phyloP scores from a whole-genome alignment of 2,329 filamentous ascomycete species.

The Fusarium goolgardi region DNA sequence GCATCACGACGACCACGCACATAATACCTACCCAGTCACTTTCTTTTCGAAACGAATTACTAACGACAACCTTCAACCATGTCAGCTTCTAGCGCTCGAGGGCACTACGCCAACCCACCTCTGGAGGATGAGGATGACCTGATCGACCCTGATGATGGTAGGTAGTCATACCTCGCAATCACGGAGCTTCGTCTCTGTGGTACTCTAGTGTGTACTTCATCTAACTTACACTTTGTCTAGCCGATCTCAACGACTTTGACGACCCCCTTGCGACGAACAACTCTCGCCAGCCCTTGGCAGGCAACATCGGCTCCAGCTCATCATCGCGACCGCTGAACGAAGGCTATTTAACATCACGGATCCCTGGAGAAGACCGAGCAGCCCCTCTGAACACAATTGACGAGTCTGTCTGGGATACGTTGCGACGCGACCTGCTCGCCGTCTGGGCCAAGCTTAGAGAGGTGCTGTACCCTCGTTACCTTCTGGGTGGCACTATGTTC shows the following conservation, averaged over 20 bases:
- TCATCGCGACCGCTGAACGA: constrained; percentile 72
- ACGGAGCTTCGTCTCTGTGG: neutral
- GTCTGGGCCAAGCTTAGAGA: constrained; percentile 99
- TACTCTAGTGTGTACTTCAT: neutral
- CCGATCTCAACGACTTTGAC: constrained; percentile 91
- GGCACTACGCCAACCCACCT: constrained; percentile 71
- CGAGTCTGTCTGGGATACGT: constrained; percentile 96
- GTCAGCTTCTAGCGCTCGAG: constrained; percentile 60
- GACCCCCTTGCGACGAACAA: constrained; percentile 78
- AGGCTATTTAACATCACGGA: constrained; percentile 86
- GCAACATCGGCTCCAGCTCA: constrained; percentile 78
- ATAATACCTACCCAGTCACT: neutral
- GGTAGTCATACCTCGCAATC: constrained; percentile 26
- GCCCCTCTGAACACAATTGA: constrained; percentile 95
- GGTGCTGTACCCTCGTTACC: constrained; percentile 94
- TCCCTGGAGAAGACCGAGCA: constrained; percentile 91
- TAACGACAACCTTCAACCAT: constrained; percentile 48
- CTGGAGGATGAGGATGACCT: constrained; percentile 73
- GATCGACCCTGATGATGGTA: constrained; percentile 84
- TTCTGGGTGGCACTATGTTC: constrained; percentile 78
- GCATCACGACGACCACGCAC: neutral
- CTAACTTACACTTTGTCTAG: constrained; percentile 57
- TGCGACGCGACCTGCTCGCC: constrained; percentile 88
- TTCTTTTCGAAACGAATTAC: neutral
- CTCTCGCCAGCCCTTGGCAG: constrained; percentile 82